phyloP scores from a whole-genome alignment of 73 alveolate species.

The Paramecium primaurelia region DNA sequence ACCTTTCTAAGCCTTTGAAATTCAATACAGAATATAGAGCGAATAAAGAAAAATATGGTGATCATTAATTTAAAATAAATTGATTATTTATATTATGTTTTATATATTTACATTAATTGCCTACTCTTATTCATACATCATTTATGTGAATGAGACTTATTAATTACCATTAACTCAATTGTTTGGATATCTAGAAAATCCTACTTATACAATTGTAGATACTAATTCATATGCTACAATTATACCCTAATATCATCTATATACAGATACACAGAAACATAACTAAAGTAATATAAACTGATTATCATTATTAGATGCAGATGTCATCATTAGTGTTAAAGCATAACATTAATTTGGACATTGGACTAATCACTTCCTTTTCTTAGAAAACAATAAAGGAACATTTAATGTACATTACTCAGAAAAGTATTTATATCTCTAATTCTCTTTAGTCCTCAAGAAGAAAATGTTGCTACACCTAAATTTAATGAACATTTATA shows the following conservation, averaged over 20 bases:
- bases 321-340: neutral
- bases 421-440: neutral
- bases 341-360: neutral
- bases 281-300: neutral
- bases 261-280: neutral
- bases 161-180: neutral
- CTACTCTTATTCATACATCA: neutral
- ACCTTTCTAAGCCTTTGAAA: slow-evolving; percentile 55
- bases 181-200: neutral
- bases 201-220: neutral
- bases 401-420: neutral
- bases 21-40: slow-evolving; percentile 51
- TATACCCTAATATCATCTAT: neutral
- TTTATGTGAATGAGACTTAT: neutral
- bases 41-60: slow-evolving; percentile 62
- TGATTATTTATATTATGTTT: neutral
- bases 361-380: neutral
- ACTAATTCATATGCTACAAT: neutral
- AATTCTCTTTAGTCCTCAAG: neutral
- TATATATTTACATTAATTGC: neutral
- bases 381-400: neutral
- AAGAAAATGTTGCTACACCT: neutral
- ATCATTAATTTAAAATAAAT: slow-evolving; percentile 39
- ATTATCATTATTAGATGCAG: neutral
- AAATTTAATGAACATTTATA: neutral